Evolutionary conservation across 768 basidiomycete species (phyloP).

Genomic region (Leucocoprinus leucothites): DNA sequence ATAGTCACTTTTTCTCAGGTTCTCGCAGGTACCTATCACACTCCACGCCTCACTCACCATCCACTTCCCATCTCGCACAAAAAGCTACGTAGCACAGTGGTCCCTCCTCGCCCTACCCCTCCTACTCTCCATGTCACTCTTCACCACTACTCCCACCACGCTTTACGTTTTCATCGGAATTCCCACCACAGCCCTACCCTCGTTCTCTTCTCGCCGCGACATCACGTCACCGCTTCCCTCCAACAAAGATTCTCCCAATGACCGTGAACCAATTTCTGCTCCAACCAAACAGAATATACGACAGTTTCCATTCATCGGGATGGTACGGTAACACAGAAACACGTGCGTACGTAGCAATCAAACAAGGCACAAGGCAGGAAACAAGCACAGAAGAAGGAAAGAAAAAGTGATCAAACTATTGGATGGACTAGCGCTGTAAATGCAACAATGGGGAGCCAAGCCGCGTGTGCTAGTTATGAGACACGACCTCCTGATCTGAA

Average conservation of each 20-base stretch:
- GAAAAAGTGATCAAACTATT: too few species aligned
- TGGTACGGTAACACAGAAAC: too few species aligned
- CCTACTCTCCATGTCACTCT: slow-evolving; percentile 78
- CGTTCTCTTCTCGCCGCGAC: slow-evolving; percentile 39
- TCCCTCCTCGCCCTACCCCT: slow-evolving; percentile 74
- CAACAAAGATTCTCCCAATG: slow-evolving; percentile 21
- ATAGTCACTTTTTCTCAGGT: too few species aligned
- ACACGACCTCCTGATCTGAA: too few species aligned
- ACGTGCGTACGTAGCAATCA: too few species aligned
- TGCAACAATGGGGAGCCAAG: too few species aligned
- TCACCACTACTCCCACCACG: slow-evolving; percentile 52
- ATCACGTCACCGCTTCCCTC: slow-evolving; percentile 54
- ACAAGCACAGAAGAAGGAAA: too few species aligned
- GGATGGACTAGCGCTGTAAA: too few species aligned
- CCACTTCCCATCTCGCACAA: slow-evolving; percentile 36
- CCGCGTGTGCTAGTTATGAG: too few species aligned
- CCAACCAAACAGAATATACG: too few species aligned
- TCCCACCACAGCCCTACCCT: slow-evolving; percentile 37
- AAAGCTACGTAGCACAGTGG: slow-evolving; percentile 53
- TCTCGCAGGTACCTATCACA: slow-evolving; percentile 75
- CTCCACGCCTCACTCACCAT: slow-evolving; percentile 62
- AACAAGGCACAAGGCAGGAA: too few species aligned
- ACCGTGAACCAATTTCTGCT: too few species aligned
- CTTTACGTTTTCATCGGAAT: slow-evolving; percentile 49
- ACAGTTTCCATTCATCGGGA: slow-evolving; percentile 44